Evolutionary conservation across 2,329 filamentous ascomycete species (phyloP), one percentile per base, ranked within the genome.

Genomic region (Fusarium sp.): DNA sequence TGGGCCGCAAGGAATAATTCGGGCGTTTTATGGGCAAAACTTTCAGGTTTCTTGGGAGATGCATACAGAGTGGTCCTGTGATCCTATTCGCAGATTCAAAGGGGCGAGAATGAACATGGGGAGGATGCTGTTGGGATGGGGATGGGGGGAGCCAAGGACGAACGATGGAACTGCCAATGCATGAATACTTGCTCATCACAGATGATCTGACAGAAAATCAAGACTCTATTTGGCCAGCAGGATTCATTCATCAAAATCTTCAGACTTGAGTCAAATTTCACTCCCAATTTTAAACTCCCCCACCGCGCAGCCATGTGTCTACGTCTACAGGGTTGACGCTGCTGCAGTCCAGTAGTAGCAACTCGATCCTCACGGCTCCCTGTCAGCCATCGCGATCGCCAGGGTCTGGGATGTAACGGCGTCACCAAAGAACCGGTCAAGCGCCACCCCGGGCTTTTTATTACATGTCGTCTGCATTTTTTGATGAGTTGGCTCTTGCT

Each of bases 281-380:
- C 37, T 64, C 40, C 60, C 47, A 54, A 29, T 29, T 42, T 52
- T 37, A 24, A 58, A 58, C 35, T 35, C 47, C 59, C 61, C 47
- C 59, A 24, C 60, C 13, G 27, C 9, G 20, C 40, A 9, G 50
- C 50, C 38, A 59, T 61, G 62, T 45, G 29, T 56, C 22, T 37
- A 20, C 42, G 29, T 56, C 22, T 37, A 20, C 42, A 42, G 27
- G 37, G 56, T 35, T 22, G 42, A 38, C 50, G 54, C 29, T 42
- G 38, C 31, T 34, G 31, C 31, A 34, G 31, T 13, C 31, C 31
- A 37, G 16, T 5, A 56, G 18, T 34, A 16, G 16, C 1, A 56
- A 61, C 71, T 70, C 74, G 74, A 76, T 76, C 71, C 66, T 59
- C 56, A 63, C 38, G 29, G 50, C 64, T 72, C 74, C 74, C 62